Percentiles rank a stretch among this genome's conserved stretches.
phyloP scores from a whole-genome alignment of 495 filamentous ascomycete species.

The Lophiostoma macrostomum region DNA sequence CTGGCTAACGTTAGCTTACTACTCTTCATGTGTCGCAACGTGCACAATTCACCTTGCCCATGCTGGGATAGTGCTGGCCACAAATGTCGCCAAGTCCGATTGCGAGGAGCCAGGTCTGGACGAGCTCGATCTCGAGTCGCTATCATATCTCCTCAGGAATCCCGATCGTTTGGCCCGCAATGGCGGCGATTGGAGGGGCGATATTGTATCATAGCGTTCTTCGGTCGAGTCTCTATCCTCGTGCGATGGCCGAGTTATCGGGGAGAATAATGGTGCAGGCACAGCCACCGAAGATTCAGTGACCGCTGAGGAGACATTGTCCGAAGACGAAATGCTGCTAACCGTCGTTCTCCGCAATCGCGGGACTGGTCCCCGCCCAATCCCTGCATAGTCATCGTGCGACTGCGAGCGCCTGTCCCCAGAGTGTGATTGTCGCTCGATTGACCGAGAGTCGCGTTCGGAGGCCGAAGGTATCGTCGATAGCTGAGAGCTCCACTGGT shows the following conservation, averaged over 20 bases:
- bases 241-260: constrained; percentile 19
- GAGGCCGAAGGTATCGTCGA: constrained; percentile 44
- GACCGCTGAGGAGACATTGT: constrained; percentile 11
- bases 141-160: constrained; percentile 32
- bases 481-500: constrained; percentile 38
- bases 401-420: constrained; percentile 12
- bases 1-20: constrained; percentile 34
- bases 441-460: constrained; percentile 28
- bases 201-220: constrained; percentile 40
- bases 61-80: constrained; percentile 55
- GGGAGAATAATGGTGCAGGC: constrained; percentile 33
- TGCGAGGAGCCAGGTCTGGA: constrained; percentile 40
- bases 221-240: constrained; percentile 33
- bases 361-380: constrained; percentile 4
- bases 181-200: constrained; percentile 39
- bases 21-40: not conserved
- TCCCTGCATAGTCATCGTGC: constrained; percentile 11
- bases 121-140: constrained; percentile 39
- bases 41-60: constrained; percentile 54
- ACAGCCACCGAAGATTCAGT: constrained; percentile 29
- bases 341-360: constrained; percentile 29
- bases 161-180: constrained; percentile 39
- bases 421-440: constrained; percentile 29
- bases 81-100: constrained; percentile 49
- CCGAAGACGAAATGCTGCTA: constrained; percentile 29